These are phyloP conservation scores for Coemansia sp. DNA, from an alignment of 192 early-diverging fungal species.

Conservation along the genomic window DNA sequence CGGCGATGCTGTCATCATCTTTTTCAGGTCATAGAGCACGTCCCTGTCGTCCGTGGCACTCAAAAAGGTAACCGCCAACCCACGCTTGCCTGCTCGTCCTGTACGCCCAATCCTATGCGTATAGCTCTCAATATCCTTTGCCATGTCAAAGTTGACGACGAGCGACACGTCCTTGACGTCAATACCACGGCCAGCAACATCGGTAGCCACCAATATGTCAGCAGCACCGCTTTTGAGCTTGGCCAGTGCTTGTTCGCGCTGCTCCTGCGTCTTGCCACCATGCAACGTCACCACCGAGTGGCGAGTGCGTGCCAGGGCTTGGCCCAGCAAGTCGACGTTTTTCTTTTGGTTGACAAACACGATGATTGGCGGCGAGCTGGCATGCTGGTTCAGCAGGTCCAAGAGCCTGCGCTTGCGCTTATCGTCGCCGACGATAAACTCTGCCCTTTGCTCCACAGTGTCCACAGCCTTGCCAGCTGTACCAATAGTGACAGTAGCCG, in stretches of 20 bases:
- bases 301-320: slow-evolving; percentile 59
- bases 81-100: slow-evolving; percentile 93
- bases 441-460: slow-evolving; percentile 94
- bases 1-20: slow-evolving; percentile 72
- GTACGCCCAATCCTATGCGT: slow-evolving; percentile 99
- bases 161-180: slow-evolving; percentile 97
- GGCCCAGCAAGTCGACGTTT: slow-evolving; percentile 81
- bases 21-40: slow-evolving; percentile 82
- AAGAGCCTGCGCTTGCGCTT: slow-evolving; percentile 71
- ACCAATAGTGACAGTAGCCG: slow-evolving; percentile 96
- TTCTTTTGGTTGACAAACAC: slow-evolving; percentile 99
- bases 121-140: slow-evolving; percentile 97
- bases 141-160: slow-evolving; percentile 98
- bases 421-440: slow-evolving; percentile 92
- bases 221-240: slow-evolving; percentile 81
- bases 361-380: slow-evolving; percentile 77
- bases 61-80: slow-evolving; percentile 91
- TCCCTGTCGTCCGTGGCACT: slow-evolving; percentile 75
- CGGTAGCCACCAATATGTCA: slow-evolving; percentile 94
- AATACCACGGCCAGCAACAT: slow-evolving; percentile 99
- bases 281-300: slow-evolving; percentile 79
- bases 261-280: slow-evolving; percentile 97
- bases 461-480: slow-evolving; percentile 95
- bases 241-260: slow-evolving; percentile 86
- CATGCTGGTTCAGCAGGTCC: slow-evolving; percentile 74